These are phyloP conservation scores for Pseudocercospora cruenta DNA, from an alignment of 2,329 filamentous ascomycete genomes.

Conservation along the genomic window DNA sequence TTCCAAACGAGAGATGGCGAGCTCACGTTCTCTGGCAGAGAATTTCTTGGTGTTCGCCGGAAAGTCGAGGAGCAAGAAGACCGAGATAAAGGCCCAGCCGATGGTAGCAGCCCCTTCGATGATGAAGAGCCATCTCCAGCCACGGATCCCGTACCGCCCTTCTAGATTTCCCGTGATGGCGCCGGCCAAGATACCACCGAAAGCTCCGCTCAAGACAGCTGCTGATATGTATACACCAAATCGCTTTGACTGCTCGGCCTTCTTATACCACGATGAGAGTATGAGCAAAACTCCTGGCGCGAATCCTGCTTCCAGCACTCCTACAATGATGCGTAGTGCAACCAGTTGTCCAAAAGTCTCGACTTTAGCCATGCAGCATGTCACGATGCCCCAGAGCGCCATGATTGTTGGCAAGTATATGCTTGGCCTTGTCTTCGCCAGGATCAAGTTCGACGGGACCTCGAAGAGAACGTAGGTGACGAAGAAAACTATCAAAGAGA, in stretches of 20 bases:
- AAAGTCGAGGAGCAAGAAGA: constrained; percentile 56
- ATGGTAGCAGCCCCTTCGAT: constrained; percentile 50
- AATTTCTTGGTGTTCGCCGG: constrained; percentile 52
- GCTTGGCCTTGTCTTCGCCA: constrained; percentile 54
- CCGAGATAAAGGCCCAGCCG: constrained; percentile 47
- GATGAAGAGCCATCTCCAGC: constrained; percentile 40
- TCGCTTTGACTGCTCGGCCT: constrained; percentile 60
- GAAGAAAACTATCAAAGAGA: constrained; percentile 56
- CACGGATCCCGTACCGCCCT: constrained; percentile 44
- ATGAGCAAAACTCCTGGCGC: constrained; percentile 60
- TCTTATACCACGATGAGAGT: constrained; percentile 64
- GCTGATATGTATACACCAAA: constrained; percentile 63
- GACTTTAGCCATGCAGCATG: constrained; percentile 55
- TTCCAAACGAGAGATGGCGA: constrained; percentile 51
- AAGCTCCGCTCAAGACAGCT: constrained; percentile 59
- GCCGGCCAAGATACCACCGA: constrained; percentile 48
- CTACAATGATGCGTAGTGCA: constrained; percentile 58
- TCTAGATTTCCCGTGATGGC: constrained; percentile 43
- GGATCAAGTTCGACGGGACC: constrained; percentile 59
- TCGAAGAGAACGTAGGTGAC: constrained; percentile 54
- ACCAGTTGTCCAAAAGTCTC: constrained; percentile 54
- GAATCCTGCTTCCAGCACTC: constrained; percentile 59
- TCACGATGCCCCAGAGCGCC: constrained; percentile 56
- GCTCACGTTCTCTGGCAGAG: constrained; percentile 45
- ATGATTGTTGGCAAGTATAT: constrained; percentile 58